phyloP scores from a whole-genome alignment of 2,329 filamentous ascomycete species.

The Gaeumannomyces tritici region DNA sequence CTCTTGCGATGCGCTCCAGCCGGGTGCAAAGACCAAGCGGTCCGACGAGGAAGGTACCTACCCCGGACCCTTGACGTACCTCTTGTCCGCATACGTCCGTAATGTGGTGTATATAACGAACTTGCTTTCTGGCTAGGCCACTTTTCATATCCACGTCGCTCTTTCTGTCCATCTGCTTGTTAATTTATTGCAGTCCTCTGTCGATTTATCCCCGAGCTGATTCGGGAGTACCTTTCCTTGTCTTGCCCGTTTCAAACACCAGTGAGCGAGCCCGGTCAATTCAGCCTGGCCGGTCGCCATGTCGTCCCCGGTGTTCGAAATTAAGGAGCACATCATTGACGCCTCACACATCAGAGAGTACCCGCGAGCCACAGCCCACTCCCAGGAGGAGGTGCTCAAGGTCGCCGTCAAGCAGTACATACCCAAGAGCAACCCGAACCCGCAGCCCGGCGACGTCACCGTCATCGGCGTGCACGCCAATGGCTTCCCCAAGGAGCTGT shows the following conservation, averaged over 20 bases:
- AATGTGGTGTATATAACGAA: not conserved
- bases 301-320: conserved; percentile 35
- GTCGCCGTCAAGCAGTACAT: conserved; percentile 83
- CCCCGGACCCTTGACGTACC: no score
- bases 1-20: not conserved
- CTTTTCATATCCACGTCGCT: no score
- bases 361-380: conserved; percentile 57
- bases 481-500: conserved; percentile 89
- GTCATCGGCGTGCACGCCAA: conserved; percentile 85
- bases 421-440: conserved; percentile 58
- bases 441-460: conserved; percentile 68
- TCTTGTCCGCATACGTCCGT: not conserved
- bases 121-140: not conserved
- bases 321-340: conserved; percentile 65
- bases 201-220: no score
- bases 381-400: conserved; percentile 65
- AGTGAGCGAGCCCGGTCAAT: no score
- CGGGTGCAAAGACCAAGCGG: not conserved
- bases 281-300: not conserved
- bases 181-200: no score
- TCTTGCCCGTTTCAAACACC: not conserved
- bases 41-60: not conserved
- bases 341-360: conserved; percentile 78
- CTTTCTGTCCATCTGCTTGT: not conserved
- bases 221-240: not conserved